Percentiles rank a stretch among this genome's conserved stretches.
Evolutionary conservation across 129 eudicot genomes (phyloP).

Genomic region (Lactuca sativa): DNA sequence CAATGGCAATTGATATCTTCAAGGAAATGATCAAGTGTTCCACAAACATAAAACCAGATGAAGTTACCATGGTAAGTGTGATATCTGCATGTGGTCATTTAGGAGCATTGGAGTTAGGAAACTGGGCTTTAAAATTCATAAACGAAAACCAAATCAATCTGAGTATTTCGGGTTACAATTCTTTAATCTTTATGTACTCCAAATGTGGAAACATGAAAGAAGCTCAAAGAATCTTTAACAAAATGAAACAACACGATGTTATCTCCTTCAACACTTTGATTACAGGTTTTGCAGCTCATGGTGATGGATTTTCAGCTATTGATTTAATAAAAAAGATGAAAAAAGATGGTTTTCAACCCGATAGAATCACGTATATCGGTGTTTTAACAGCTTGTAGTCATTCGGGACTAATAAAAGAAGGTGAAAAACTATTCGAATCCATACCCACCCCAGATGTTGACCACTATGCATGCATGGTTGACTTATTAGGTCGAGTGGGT

Average conservation of each 20-base stretch:
- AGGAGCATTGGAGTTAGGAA: constrained; percentile 82
- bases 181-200: constrained; percentile 77
- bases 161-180: constrained; percentile 66
- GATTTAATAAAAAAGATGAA: constrained; percentile 55
- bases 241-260: constrained; percentile 65
- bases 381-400: constrained; percentile 88
- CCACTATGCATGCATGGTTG: constrained; percentile 86
- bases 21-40: constrained; percentile 44
- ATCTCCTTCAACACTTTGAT: constrained; percentile 72
- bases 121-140: constrained; percentile 45
- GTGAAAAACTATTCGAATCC: constrained; percentile 55
- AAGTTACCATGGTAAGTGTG: constrained; percentile 75
- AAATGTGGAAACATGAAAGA: constrained; percentile 77
- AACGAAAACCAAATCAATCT: constrained; percentile 32
- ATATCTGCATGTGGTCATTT: constrained; percentile 86
- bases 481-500: constrained; percentile 78
- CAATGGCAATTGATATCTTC: constrained; percentile 60
- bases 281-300: constrained; percentile 78
- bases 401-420: constrained; percentile 66
- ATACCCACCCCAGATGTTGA: constrained; percentile 65
- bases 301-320: constrained; percentile 59
- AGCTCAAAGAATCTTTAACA: constrained; percentile 48
- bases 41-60: constrained; percentile 52
- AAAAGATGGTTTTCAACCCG: constrained; percentile 56
- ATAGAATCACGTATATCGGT: constrained; percentile 68